Base-by-base conservation (phyloP, 2,329 filamentous ascomycete species). In the Fusarium fujikuroi region DNA sequence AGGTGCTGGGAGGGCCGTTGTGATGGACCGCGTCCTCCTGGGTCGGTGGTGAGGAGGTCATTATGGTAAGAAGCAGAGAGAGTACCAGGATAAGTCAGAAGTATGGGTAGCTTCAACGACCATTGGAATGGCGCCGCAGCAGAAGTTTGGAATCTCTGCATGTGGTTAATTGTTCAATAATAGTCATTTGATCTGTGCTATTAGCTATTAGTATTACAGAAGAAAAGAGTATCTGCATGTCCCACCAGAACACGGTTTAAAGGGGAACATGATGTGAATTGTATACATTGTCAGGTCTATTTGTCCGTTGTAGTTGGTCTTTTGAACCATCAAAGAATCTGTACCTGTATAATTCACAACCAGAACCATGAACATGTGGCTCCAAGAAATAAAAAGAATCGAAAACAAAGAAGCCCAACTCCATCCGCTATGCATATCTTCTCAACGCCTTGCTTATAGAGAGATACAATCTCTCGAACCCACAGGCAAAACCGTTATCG, bases 1-100 rank as follows among this genome's bases (percentile, higher is more conserved):
- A 61, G 42, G 19, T 77, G 75, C 43, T 77, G 75, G 75, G 63
- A 65, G n/a, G 75, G 74, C n/a, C 60, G 46, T 14, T 76, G 75
- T 14, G 32, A 32, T 14, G 75, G 74, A 14, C 66, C 63, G 7
- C 54, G 49, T 36, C 74, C 74, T 21, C 62, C 63, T 36, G 66
- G 64, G 6, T 75, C 75, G 42, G 42, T 60, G n/a, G 30, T 30
- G 8, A 57, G 59, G 57, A 72, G 53, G 40, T 47, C 47, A 52
- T 23, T 74, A 57, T 74, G 71, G 71, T 72, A 70, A 72, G 53
- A 40, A 39, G 34, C 30, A 40, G 18, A 28, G 28, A 30, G 28
- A 30, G 28, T 30, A 30, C 28, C 16, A 28, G 49, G 30, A 57
- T 40, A 37, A 44, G 50, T 21, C 25, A 23, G 37, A 12, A 50